Percentiles rank a stretch among this genome's conserved stretches.
These are phyloP conservation scores for Phytophthora macrochlamydospora DNA, from an alignment of 352 stramenopile genomes.

Conservation along the genomic window DNA sequence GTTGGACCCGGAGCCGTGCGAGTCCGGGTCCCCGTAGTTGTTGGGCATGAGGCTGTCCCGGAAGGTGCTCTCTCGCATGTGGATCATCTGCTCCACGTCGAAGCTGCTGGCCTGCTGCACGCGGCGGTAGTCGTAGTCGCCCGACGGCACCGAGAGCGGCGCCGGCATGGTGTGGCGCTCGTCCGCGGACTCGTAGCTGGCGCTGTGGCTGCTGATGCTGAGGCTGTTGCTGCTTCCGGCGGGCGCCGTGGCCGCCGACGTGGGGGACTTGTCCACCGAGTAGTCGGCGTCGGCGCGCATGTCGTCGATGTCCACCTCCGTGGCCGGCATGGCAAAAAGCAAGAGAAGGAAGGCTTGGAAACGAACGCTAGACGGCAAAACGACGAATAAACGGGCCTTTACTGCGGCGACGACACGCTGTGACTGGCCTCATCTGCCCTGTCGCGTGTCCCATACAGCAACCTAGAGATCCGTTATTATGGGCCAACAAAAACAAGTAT, in stretches of 20 bases:
- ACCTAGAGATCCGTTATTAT: too few species aligned
- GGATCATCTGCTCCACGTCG: conserved; percentile 65
- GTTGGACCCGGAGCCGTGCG: conserved; percentile 26
- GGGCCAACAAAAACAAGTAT: too few species aligned
- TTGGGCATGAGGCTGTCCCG: conserved; percentile 59
- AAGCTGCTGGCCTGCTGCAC: conserved; percentile 56
- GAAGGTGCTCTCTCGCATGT: conserved; percentile 52
- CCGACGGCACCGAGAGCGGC: conserved; percentile 2
- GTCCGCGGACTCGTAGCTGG: conserved; percentile 30
- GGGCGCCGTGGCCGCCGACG: conserved; percentile 17
- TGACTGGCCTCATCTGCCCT: too few species aligned
- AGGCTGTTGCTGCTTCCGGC: conserved; percentile 25
- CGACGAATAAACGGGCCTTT: too few species aligned
- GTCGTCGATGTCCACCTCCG: conserved; percentile 51
- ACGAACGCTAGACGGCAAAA: too few species aligned
- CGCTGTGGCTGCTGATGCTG: conserved; percentile 28
- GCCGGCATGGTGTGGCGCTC: conserved; percentile 16
- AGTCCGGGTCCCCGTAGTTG: conserved; percentile 15
- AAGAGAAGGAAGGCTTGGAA: too few species aligned
- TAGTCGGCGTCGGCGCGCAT: conserved; percentile 22
- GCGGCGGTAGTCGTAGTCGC: conserved; percentile 31
- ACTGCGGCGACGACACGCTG: too few species aligned
- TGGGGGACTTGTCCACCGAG: conserved; percentile 6
- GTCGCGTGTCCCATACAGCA: too few species aligned
- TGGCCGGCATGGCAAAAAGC: conserved; percentile 29